Evolutionary conservation across 1,284 basidiomycete species (phyloP).

Genomic region (Xerocomus nothofagi): DNA sequence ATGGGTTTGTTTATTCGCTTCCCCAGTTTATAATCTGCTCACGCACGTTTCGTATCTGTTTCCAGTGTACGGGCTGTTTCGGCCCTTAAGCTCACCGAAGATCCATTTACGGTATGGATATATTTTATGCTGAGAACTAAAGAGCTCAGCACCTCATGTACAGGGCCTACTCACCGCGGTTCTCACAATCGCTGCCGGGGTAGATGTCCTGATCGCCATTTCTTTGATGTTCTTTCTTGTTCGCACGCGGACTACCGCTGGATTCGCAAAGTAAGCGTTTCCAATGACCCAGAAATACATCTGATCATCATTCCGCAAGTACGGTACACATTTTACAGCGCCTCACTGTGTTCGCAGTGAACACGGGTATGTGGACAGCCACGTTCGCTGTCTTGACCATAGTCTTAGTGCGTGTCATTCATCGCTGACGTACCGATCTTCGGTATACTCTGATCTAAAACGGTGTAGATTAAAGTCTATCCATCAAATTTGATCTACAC

Average conservation of each 20-base stretch:
- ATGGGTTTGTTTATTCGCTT: conserved; percentile 11
- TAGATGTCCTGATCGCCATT: conserved; percentile 9
- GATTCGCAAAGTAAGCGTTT: conserved; percentile 2
- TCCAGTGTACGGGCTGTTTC: conserved; percentile 1
- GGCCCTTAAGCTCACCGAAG: not conserved
- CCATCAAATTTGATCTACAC: conserved; percentile 1
- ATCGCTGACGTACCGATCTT: fast-evolving
- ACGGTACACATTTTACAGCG: conserved; percentile 12
- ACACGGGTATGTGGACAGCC: conserved; percentile 19
- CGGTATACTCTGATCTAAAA: not conserved
- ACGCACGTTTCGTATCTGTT: no score
- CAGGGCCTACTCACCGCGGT: not conserved
- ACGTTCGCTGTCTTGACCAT: conserved; percentile 10
- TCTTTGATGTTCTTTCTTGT: conserved; percentile 8
- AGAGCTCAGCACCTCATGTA: not conserved
- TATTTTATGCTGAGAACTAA: not conserved
- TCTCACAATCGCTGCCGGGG: not conserved
- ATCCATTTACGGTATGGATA: not conserved
- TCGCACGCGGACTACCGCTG: not conserved
- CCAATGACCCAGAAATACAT: no score
- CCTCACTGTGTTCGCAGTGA: conserved; percentile 16
- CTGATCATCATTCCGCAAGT: conserved; percentile 1
- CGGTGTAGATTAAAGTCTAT: not conserved
- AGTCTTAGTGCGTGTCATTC: conserved; percentile 13
- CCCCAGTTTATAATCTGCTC: not conserved